These are phyloP conservation scores for Lentinula sp. DNA, from an alignment of 768 basidiomycete genomes.

Conservation along the genomic window DNA sequence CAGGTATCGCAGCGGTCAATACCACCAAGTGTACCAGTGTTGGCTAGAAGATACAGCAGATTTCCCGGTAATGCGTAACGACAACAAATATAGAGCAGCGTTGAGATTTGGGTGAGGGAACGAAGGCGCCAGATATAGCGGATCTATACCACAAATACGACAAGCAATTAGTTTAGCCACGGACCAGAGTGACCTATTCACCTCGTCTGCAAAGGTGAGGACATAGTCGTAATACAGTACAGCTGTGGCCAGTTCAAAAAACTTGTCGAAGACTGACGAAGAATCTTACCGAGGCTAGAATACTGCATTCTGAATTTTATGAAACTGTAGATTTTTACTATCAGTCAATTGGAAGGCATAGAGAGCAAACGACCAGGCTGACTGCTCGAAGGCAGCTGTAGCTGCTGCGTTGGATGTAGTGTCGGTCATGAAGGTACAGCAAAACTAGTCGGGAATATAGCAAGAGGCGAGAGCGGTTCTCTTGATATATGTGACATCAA, in stretches of 20 bases:
- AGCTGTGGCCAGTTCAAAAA: neutral
- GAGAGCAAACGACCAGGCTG: neutral
- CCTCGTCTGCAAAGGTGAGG: neutral
- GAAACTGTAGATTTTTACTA: neutral
- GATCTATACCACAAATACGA: neutral
- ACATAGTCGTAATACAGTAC: neutral
- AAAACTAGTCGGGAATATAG: neutral
- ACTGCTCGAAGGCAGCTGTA: neutral
- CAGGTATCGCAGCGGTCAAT: neutral
- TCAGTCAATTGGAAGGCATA: neutral
- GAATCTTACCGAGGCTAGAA: neutral
- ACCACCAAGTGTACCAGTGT: neutral
- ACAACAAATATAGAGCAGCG: neutral
- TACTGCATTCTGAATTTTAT: neutral
- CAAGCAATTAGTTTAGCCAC: neutral
- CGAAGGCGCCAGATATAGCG: neutral
- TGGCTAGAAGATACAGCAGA: neutral
- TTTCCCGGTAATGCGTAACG: neutral
- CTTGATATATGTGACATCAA: no score
- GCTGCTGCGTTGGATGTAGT: neutral
- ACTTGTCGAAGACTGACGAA: neutral
- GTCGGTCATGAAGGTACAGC: neutral
- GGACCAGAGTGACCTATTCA: neutral
- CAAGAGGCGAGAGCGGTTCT: no score
- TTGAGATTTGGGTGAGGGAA: neutral